Evolutionary conservation across 83 land plant species (phyloP), one percentile per base, ranked within the genome.

Genomic region (Isoetes engelmannii): DNA sequence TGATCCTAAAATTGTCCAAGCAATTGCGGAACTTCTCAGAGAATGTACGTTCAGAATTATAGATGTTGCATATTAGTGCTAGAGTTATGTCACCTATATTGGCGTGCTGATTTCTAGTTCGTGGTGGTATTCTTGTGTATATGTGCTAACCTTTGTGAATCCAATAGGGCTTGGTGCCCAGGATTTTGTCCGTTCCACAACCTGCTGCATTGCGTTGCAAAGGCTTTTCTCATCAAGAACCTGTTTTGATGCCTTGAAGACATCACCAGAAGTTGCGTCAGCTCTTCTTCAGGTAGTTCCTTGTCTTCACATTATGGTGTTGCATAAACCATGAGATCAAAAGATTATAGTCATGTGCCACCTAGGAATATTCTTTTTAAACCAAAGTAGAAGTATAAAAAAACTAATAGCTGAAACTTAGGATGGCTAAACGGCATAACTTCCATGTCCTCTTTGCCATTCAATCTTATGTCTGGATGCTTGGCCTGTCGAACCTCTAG

Each of bases 171-270:
- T 8, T 19, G 18, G 4, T 19, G 18, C 18, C 28, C 18, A 59
- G 62, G 62, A 79, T 61, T 57, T 51, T 55, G 47, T 70, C 8
- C 55, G 79, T 45, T 76, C 82, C 21, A 79, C 83, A 19, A 69
- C 79, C 42, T 82, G 84, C 66, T 82, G 82, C 60, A 57, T 75
- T 67, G 78, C 68, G 12, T 46, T 82, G 10, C 81, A 71, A 56
- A 69, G 79, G 65, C 78, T 81, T 48, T 61, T 78, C 20, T 65
- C 77, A 47, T 81, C 84, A 51, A 70, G 84, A 17, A 53, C 72
- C 48, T 74, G 81, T 60, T 81, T 81, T 74, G 84, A 78, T 45
- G 71, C 58, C 46, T 43, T 81, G 44, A 81, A 71, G 58, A 74
- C 47, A 46, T 74, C 78, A 69, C 78, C 84, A 13, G 81, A 78